Conservation (phyloP, 257 asterid species). For the Nicotiana paniculata region DNA sequence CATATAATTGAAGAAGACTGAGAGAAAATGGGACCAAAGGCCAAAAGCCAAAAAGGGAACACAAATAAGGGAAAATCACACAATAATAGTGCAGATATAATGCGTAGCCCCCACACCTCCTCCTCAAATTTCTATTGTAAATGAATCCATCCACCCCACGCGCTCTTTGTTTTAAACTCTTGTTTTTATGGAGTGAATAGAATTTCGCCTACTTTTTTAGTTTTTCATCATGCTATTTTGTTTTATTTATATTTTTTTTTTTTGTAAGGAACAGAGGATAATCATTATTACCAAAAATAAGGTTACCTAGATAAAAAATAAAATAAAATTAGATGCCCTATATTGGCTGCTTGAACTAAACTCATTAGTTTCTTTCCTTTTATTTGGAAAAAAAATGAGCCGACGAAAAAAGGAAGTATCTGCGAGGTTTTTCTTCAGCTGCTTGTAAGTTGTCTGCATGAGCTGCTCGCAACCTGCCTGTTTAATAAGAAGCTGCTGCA, state of each 20-base stretch:
- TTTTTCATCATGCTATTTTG: not conserved
- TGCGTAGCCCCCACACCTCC: not conserved
- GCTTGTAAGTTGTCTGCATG: no score
- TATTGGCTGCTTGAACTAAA: no score
- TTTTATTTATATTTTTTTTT: not conserved
- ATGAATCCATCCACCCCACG: not conserved
- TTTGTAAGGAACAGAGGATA: no score
- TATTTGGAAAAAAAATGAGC: no score
- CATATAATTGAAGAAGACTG: not conserved
- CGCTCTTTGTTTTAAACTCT: not conserved
- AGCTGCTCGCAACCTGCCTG: no score
- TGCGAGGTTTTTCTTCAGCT: no score
- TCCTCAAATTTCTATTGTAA: slow-evolving; percentile 1
- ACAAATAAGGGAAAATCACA: not conserved
- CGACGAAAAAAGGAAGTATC: no score
- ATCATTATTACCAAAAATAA: no score
- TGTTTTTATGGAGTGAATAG: not conserved
- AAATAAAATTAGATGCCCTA: no score
- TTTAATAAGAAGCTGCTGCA: no score
- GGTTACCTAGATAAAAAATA: no score
- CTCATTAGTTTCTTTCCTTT: no score
- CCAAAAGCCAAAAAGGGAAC: not conserved
- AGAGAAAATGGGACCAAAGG: not conserved
- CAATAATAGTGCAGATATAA: not conserved
- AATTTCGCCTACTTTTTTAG: not conserved